Percentiles rank a stretch among this genome's conserved stretches.
Conservation (phyloP, 352 stramenopile species). For the Blastocystis sp. region DNA sequence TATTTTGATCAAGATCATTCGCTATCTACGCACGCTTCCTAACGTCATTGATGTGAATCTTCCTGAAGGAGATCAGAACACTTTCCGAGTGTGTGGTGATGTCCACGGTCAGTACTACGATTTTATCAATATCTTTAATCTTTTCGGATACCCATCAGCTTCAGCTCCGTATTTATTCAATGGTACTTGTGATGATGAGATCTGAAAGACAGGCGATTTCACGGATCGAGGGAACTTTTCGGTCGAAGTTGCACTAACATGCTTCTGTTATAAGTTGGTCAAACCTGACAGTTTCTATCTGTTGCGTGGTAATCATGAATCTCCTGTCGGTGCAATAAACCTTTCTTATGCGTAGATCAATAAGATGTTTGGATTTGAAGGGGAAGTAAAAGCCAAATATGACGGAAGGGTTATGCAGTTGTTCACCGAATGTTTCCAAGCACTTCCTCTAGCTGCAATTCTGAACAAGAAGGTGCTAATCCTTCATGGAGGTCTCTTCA, state of each 20-base stretch:
- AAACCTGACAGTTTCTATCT: constrained; percentile 73
- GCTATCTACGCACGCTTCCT: constrained; percentile 77
- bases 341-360: constrained; percentile 88
- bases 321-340: constrained; percentile 92
- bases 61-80: constrained; percentile 66
- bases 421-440: constrained; percentile 97
- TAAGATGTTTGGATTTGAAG: constrained; percentile 99
- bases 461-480: constrained; percentile 89
- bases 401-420: constrained; percentile 94
- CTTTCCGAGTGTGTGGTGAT: constrained; percentile 92
- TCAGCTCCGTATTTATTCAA: constrained; percentile 98
- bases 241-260: constrained; percentile 92
- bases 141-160: constrained; percentile 87
- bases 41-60: constrained; percentile 80
- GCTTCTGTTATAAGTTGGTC: constrained; percentile 90
- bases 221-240: constrained; percentile 95
- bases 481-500: constrained; percentile 91
- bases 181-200: constrained; percentile 67
- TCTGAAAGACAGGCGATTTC: constrained; percentile 76
- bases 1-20: constrained; percentile 83
- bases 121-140: constrained; percentile 96
- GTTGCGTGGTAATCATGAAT: constrained; percentile 79
- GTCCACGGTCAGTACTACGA: constrained; percentile 99
- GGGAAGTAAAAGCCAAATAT: constrained; percentile 98
- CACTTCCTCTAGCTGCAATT: constrained; percentile 84